Conservation (phyloP, 371 early-diverging fungal species). For the Syncephalastrum contaminatum region DNA sequence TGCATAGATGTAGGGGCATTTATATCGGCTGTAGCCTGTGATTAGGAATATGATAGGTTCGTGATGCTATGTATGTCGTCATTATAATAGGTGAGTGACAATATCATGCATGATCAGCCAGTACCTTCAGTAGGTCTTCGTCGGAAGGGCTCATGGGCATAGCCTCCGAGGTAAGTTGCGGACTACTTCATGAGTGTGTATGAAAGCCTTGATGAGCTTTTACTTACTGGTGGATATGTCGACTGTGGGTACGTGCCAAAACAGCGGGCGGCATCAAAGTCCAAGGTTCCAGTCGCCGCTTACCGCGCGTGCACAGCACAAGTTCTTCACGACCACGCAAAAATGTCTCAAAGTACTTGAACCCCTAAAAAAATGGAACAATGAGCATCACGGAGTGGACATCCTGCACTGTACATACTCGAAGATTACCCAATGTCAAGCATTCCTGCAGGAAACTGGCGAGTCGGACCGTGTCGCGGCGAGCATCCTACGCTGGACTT, state of each 20-base stretch:
- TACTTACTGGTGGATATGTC: too few relatives aligned
- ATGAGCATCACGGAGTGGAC: not conserved
- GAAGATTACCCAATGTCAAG: conserved; percentile 26
- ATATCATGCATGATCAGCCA: too few relatives aligned
- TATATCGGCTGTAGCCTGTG: conserved; percentile 77
- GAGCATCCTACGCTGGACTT: too few relatives aligned
- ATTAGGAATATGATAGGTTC: conserved; percentile 62
- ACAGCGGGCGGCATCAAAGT: conserved; percentile 13
- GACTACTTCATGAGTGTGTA: too few relatives aligned
- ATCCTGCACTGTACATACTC: conserved; percentile 7
- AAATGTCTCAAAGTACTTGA: conserved; percentile 70
- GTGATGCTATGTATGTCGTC: conserved; percentile 36
- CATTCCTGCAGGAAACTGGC: conserved; percentile 62
- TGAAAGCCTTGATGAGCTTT: too few relatives aligned
- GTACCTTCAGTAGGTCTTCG: too few relatives aligned
- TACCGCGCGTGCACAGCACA: conserved; percentile 48
- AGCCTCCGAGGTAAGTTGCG: too few relatives aligned
- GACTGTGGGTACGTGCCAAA: not conserved
- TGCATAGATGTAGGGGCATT: conserved; percentile 84
- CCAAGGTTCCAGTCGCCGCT: conserved; percentile 4
- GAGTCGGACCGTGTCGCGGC: conserved; percentile 30
- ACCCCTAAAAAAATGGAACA: conserved; percentile 53
- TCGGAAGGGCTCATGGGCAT: too few relatives aligned
- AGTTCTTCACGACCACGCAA: conserved; percentile 77
- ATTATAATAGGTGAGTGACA: too few relatives aligned